These are phyloP conservation scores for Suillus occidentalis DNA, from an alignment of 768 basidiomycete species.

Conservation along the genomic window DNA sequence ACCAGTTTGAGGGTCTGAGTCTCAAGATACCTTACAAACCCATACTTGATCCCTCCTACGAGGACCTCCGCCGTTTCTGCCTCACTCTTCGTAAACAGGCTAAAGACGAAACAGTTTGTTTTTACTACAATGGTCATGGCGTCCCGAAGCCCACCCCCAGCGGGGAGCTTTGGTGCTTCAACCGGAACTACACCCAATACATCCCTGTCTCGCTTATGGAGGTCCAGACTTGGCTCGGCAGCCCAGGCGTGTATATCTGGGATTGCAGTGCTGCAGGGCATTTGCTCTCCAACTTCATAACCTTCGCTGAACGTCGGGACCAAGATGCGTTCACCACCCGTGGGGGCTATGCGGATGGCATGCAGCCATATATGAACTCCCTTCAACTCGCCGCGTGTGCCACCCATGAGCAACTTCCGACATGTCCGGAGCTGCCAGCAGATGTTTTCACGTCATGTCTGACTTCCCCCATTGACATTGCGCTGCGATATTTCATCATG, in stretches of 20 bases:
- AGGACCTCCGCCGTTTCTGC: slow-evolving; percentile 89
- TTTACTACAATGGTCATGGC: slow-evolving; percentile 98
- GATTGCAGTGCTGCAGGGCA: slow-evolving; percentile 98
- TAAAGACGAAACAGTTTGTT: slow-evolving; percentile 90
- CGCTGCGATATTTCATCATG: slow-evolving; percentile 90
- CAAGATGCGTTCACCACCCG: slow-evolving; percentile 58
- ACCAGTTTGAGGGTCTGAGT: slow-evolving; percentile 94
- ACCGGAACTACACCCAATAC: slow-evolving; percentile 95
- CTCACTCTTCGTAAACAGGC: slow-evolving; percentile 80
- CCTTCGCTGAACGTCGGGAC: slow-evolving; percentile 73
- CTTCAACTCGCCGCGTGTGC: slow-evolving; percentile 95
- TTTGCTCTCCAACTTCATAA: slow-evolving; percentile 86
- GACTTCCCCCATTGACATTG: slow-evolving; percentile 97
- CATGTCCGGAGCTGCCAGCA: slow-evolving; percentile 94
- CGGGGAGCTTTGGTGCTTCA: slow-evolving; percentile 99
- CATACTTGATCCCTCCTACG: slow-evolving; percentile 91
- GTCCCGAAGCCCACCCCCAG: slow-evolving; percentile 95
- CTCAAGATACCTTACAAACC: slow-evolving; percentile 94
- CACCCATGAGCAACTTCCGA: slow-evolving; percentile 87
- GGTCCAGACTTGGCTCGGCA: slow-evolving; percentile 89
- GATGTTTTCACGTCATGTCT: slow-evolving; percentile 97
- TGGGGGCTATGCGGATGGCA: slow-evolving; percentile 58
- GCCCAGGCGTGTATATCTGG: slow-evolving; percentile 97
- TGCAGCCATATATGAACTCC: slow-evolving; percentile 77
- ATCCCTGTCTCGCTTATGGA: slow-evolving; percentile 96